A percentile compares a stretch with the other conserved stretches of the same genome.
These are phyloP conservation scores for Myriangium duriaei DNA, from an alignment of 2,329 filamentous ascomycete species.

Conservation along the genomic window DNA sequence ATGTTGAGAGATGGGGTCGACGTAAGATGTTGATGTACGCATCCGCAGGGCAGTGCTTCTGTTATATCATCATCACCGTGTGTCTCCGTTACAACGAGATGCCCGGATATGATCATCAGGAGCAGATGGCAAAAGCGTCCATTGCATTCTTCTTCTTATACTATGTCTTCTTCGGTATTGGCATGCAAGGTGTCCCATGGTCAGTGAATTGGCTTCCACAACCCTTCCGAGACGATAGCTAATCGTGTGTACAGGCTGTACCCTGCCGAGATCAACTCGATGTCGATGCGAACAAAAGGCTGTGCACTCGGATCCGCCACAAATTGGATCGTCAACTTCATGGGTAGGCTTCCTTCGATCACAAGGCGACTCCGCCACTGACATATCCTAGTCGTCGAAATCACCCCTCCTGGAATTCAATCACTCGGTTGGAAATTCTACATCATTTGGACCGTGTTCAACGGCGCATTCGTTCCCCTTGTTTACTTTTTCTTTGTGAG, in stretches of 20 bases:
- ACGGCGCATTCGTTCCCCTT: constrained; percentile 32
- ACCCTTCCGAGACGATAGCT: neutral
- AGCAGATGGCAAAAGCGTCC: constrained; percentile 26
- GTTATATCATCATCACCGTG: constrained; percentile 40
- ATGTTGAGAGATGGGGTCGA: constrained; percentile 41
- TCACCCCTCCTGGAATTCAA: constrained; percentile 33
- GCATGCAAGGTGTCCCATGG: constrained; percentile 31
- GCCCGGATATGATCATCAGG: constrained; percentile 16
- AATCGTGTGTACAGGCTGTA: constrained; percentile 21
- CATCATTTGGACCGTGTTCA: constrained; percentile 17
- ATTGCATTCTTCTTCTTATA: constrained; percentile 42
- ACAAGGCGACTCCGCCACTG: no score
- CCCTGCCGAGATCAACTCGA: constrained; percentile 38
- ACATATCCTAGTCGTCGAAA: constrained; percentile 25
- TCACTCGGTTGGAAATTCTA: constrained; percentile 19
- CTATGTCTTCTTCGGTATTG: constrained; percentile 43
- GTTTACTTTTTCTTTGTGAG: constrained; percentile 26
- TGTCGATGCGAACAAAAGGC: constrained; percentile 38
- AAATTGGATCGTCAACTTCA: constrained; percentile 39
- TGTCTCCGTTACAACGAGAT: constrained; percentile 33
- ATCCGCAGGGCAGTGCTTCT: constrained; percentile 39
- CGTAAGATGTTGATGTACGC: constrained; percentile 49
- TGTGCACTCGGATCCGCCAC: constrained; percentile 38
- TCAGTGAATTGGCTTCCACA: neutral
- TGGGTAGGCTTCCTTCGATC: constrained; percentile 11